Conservation (phyloP, 2,329 filamentous ascomycete species). For the Microascus cirrosus region DNA sequence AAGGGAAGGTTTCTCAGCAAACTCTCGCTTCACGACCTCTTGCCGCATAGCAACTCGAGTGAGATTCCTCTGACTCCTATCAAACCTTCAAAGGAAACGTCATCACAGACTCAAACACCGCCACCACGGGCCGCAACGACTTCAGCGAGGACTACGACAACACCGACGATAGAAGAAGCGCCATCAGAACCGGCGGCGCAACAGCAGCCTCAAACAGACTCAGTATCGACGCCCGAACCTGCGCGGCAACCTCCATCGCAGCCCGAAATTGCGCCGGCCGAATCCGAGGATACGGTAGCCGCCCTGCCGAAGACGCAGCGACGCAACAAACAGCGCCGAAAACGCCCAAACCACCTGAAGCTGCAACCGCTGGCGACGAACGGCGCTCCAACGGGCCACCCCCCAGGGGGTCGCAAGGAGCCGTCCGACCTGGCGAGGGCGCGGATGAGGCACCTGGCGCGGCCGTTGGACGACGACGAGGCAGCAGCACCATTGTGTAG, state of each 20-base stretch:
- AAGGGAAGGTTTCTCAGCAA: conserved; percentile 2
- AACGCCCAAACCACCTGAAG: neutral
- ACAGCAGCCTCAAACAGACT: neutral
- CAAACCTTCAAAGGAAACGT: conserved; percentile 34
- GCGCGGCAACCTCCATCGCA: conserved; percentile 48
- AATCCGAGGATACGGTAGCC: conserved; percentile 4
- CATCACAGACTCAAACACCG: conserved; percentile 27
- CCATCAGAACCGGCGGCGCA: neutral
- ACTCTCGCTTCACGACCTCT: neutral
- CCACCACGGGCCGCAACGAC: conserved; percentile 20
- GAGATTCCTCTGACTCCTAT: conserved; percentile 12
- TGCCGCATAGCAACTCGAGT: neutral
- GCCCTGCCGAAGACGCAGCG: conserved; percentile 1
- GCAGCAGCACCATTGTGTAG: neutral
- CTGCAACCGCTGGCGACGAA: neutral
- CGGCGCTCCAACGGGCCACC: neutral
- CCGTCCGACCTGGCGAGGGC: conserved; percentile 31
- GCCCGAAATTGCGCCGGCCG: conserved; percentile 29
- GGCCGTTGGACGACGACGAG: conserved; percentile 29
- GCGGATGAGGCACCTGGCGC: conserved; percentile 30
- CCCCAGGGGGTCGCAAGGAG: conserved; percentile 21
- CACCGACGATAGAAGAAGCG: neutral
- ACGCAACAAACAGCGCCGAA: neutral
- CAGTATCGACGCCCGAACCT: conserved; percentile 13
- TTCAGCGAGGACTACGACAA: conserved; percentile 44